Base-by-base conservation (phyloP, 768 basidiomycete species). In the Mrakia frigida region DNA sequence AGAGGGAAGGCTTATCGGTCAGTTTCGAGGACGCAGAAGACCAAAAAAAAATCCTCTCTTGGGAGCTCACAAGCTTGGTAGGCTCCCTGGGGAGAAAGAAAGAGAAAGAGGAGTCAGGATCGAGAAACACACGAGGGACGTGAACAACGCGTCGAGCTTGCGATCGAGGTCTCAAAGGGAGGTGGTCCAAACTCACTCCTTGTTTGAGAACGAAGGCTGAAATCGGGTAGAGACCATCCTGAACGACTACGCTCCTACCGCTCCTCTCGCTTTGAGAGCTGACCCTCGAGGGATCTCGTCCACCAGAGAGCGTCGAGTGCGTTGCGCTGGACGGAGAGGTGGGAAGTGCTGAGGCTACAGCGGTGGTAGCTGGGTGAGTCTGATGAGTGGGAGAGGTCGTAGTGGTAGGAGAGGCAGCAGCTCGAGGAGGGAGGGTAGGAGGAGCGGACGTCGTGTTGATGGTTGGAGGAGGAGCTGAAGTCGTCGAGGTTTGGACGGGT, bases 161-260 rank as follows among this genome's bases (percentile, higher is more conserved):
- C 56, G 56, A 56, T 25, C 56, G 56, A 10, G n/a, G 4, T 56
- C 10, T 6, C 1, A 14, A 28, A 28, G 23, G 43, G 65, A 41
- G 43, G 65, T 43, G 25, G 37, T n/a, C 25, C 10, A 25, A 23
- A n/a, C 65, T 68, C 65, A 68, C 65, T 43, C 65, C 65, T 13
- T 68, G 65, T 21, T 68, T 68, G 6, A 68, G 23, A 4, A 68
- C 65, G 37, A 68, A 68, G 6, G 65, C 65, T 23, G 65, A 68
- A 39, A 68, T 68, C 14, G 65, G 65, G 23, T 68, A 68, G 3
- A 68, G 23, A 35, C 39, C 65, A n/a, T 68, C 39, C 35, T 68
- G 37, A 18, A 39, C 13, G 23, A 9, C 56, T 7, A 56, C 6
- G 23, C n/a, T 13, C 25, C 10, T n/a, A 16, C 56, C 28, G 23